phyloP scores from a whole-genome alignment of 225 moss, liverwort and hornwort species.

The Climacium dendroides region DNA sequence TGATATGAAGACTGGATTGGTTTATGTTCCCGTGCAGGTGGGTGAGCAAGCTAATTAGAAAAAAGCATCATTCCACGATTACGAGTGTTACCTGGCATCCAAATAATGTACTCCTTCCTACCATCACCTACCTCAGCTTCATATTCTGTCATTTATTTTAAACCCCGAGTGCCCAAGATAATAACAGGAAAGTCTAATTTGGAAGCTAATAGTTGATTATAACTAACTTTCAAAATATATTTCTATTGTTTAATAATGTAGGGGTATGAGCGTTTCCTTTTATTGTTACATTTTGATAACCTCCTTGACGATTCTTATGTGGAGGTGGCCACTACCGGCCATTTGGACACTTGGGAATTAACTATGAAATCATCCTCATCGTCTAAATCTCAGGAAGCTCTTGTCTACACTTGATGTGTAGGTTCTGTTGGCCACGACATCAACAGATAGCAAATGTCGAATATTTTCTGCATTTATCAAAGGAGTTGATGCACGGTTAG shows the following conservation, averaged over 20 bases:
- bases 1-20: not conserved
- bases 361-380: not conserved
- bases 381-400: not conserved
- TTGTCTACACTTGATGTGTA: constrained; percentile 12
- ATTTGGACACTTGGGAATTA: not conserved
- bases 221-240: not conserved
- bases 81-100: constrained; percentile 98
- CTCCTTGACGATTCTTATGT: not conserved
- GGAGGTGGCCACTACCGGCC: not conserved
- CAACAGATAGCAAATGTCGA: constrained; percentile 94
- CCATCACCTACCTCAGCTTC: not conserved
- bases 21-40: constrained; percentile 43
- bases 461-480: constrained; percentile 93
- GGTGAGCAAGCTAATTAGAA: constrained; percentile 97
- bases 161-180: not conserved
- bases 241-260: not conserved
- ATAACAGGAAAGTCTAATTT: not conserved
- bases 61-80: constrained; percentile 89
- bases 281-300: not conserved
- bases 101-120: constrained; percentile 60
- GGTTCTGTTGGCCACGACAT: constrained; percentile 94
- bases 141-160: not conserved
- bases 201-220: not conserved
- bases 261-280: not conserved
- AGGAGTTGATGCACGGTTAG: constrained; percentile 95